These are phyloP conservation scores for Microbotryum intermedium DNA, from an alignment of 1,284 basidiomycete genomes.

Conservation along the genomic window DNA sequence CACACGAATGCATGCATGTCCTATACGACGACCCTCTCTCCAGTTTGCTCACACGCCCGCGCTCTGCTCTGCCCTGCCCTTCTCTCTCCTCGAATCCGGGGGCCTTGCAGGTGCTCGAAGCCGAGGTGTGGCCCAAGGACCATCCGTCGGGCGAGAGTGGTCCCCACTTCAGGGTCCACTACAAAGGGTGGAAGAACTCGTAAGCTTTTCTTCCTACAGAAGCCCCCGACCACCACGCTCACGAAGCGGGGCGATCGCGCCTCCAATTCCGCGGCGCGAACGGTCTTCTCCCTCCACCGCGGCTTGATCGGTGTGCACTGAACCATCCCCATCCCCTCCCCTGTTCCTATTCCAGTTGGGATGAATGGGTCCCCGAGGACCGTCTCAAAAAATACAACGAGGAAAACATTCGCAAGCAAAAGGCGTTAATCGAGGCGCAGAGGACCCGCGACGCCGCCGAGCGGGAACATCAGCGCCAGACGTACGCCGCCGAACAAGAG, in stretches of 20 bases:
- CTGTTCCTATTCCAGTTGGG: slow-evolving; percentile 59
- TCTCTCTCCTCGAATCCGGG: too few species aligned
- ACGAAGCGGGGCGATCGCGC: neutral
- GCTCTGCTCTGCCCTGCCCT: neutral
- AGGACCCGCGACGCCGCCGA: slow-evolving; percentile 44
- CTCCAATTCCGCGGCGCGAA: neutral
- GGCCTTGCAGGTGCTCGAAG: slow-evolving; percentile 58
- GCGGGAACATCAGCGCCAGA: slow-evolving; percentile 36
- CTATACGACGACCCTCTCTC: neutral
- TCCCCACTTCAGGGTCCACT: slow-evolving; percentile 89
- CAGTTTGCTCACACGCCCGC: neutral
- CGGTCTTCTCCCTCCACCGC: neutral
- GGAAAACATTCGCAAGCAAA: slow-evolving; percentile 68
- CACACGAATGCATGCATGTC: neutral
- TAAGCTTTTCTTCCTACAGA: slow-evolving; percentile 45
- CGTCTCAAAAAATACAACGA: slow-evolving; percentile 84
- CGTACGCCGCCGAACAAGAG: slow-evolving; percentile 37
- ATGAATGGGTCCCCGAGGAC: slow-evolving; percentile 86
- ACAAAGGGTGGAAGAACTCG: slow-evolving; percentile 99
- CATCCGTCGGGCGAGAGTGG: slow-evolving; percentile 60
- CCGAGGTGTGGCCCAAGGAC: slow-evolving; percentile 62
- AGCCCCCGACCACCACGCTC: neutral
- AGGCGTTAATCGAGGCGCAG: slow-evolving; percentile 48
- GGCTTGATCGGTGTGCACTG: neutral
- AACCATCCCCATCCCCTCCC: neutral